phyloP scores from a whole-genome alignment of 306 rosid species.

The Pyrus betulifolia region DNA sequence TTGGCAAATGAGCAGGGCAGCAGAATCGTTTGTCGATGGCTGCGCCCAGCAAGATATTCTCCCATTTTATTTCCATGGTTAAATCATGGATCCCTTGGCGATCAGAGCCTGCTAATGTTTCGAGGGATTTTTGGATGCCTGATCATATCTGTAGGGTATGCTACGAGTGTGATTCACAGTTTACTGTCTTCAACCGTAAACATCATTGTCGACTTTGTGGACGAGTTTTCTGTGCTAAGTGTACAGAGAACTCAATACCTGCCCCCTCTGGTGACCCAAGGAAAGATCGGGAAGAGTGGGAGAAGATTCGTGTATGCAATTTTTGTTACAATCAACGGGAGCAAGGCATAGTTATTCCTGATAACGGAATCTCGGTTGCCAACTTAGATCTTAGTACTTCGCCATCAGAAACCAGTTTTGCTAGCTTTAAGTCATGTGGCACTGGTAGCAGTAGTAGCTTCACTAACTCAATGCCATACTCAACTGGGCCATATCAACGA shows the following conservation, averaged over 20 bases:
- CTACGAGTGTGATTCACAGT: constrained; percentile 86
- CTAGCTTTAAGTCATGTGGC: constrained; percentile 54
- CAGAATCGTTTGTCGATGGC: constrained; percentile 55
- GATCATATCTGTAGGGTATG: constrained; percentile 85
- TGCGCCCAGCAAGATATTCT: constrained; percentile 39
- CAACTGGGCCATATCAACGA: constrained; percentile 46
- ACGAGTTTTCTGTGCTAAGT: constrained; percentile 75
- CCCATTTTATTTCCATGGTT: constrained; percentile 44
- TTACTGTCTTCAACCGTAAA: constrained; percentile 69
- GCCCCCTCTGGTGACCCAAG: constrained; percentile 35
- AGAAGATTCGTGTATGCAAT: constrained; percentile 82
- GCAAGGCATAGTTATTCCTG: constrained; percentile 37
- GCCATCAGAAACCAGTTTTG: constrained; percentile 50
- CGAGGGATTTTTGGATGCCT: constrained; percentile 94
- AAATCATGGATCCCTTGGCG: constrained; percentile 80
- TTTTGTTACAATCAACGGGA: constrained; percentile 82
- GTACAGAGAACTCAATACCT: constrained; percentile 75
- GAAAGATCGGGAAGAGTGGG: constrained; percentile 48
- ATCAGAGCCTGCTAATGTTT: constrained; percentile 60
- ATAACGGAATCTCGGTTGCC: constrained; percentile 35
- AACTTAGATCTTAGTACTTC: constrained; percentile 45
- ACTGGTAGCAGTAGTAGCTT: constrained; percentile 61
- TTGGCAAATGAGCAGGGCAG: constrained; percentile 52
- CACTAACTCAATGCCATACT: constrained; percentile 53
- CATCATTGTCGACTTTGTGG: constrained; percentile 97